These are phyloP conservation scores for Hypoxylon cercidicola DNA, from an alignment of 495 filamentous ascomycete genomes.

Conservation along the genomic window DNA sequence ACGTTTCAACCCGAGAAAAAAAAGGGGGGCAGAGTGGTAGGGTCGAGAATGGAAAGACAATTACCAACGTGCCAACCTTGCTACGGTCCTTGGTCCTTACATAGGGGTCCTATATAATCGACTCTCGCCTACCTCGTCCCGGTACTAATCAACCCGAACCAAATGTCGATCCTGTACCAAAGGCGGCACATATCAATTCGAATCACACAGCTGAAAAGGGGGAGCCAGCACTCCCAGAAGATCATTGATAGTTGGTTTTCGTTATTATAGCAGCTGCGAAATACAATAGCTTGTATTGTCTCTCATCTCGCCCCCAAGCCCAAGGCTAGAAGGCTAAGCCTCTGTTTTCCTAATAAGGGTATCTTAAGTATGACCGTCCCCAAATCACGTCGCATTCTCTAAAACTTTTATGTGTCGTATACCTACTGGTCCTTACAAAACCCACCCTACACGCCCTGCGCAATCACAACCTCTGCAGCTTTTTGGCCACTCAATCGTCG, in stretches of 20 bases:
- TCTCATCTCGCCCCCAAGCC: slow-evolving; percentile 1
- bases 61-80: background rate
- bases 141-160: background rate
- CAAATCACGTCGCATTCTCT: slow-evolving; percentile 40
- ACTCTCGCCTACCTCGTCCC: slow-evolving; percentile 1
- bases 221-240: slow-evolving; percentile 2
- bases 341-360: slow-evolving; percentile 36
- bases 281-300: background rate
- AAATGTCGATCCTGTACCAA: slow-evolving; percentile 5
- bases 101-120: background rate
- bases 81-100: background rate
- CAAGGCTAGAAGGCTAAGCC: slow-evolving; percentile 5
- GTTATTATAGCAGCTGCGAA: slow-evolving; percentile 1
- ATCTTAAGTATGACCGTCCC: slow-evolving; percentile 42
- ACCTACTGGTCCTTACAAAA: slow-evolving; percentile 10
- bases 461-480: background rate
- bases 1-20: slow-evolving; percentile 28
- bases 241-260: slow-evolving; percentile 33
- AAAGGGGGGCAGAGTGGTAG: background rate
- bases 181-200: background rate
- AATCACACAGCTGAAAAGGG: slow-evolving; percentile 1
- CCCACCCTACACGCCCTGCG: no score
- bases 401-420: slow-evolving; percentile 21
- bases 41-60: background rate
- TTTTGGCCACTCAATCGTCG: slow-evolving; percentile 26